Conservation (phyloP, 1,139 yeast genomes). For the Petasospora fabianii region DNA sequence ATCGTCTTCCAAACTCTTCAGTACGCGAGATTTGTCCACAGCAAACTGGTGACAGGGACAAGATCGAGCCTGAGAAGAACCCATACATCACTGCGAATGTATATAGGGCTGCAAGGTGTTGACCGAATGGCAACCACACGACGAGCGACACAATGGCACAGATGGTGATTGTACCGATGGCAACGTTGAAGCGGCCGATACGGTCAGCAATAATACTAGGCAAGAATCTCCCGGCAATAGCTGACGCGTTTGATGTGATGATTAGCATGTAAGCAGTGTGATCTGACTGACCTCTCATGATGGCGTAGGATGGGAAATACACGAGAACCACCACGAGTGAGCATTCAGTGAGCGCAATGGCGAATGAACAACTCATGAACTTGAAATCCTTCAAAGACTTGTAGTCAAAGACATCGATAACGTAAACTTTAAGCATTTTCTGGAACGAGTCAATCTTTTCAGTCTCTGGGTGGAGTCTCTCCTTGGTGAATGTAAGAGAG, state of each 20-base stretch:
- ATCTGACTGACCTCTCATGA: constrained; percentile 40
- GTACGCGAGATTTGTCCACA: constrained; percentile 55
- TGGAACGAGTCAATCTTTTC: constrained; percentile 9
- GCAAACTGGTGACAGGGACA: constrained; percentile 46
- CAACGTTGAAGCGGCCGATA: constrained; percentile 51
- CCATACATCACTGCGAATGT: constrained; percentile 52
- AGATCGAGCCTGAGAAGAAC: constrained; percentile 44
- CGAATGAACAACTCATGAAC: constrained; percentile 38
- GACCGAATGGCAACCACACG: constrained; percentile 54
- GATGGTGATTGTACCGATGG: constrained; percentile 37
- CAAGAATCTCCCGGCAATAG: constrained; percentile 44
- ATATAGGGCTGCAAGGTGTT: constrained; percentile 28
- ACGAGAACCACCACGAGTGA: constrained; percentile 42
- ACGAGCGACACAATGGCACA: constrained; percentile 40
- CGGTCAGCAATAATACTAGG: constrained; percentile 47
- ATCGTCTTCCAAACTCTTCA: constrained; percentile 62
- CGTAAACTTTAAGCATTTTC: constrained; percentile 22
- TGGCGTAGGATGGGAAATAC: constrained; percentile 49
- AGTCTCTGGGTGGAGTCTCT: constrained; percentile 29
- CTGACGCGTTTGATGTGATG: constrained; percentile 47
- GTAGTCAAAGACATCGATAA: constrained; percentile 40
- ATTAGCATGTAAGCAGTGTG: constrained; percentile 43
- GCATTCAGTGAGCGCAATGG: constrained; percentile 41
- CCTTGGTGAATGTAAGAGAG: constrained; percentile 37
- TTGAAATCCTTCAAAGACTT: constrained; percentile 40